Evolutionary conservation across 2,329 filamentous ascomycete species (phyloP), one percentile per base, ranked within the genome.

Genomic region (Dactylellina parvicollis): DNA sequence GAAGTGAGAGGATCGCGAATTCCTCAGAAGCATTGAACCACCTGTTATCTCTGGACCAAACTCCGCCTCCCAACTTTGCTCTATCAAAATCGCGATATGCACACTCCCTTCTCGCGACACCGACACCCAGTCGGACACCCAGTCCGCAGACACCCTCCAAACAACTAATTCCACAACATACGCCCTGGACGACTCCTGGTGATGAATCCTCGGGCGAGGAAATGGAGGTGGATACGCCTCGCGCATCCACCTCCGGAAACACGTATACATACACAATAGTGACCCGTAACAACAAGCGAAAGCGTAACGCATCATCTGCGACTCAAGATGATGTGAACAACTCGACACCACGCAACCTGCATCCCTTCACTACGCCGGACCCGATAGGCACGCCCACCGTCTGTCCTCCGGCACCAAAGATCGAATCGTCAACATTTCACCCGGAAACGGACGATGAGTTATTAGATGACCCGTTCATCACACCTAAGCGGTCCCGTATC

Each of bases 211-310:
- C 38, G 8, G 32, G 61, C n/a, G 50, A 52, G 14, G 69, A 73
- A 30, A 50, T 56, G 30, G 69, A 66, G 9, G 60, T 66, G 12
- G 52, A 59, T 22, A 66, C 60, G 14, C 60, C 60, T 32, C 60
- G 60, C 36, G 60, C 69, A 18, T 26, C 36, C n/a, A 54, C 50
- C 3, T 38, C 60, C 1, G 69, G 52, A 24, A 59, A 60, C 22
- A 69, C 55, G n/a, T 74, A 74, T 49, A 74, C 70, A 12, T 74
- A 69, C 28, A 74, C 70, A 7, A 69, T 74, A 30, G 70, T 74
- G 26, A 74, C 70, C 10, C 61, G 70, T 10, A 74, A 74, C 44
- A 74, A 74, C 40, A 74, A 74, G 56, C 55, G 70, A 20, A 74
- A 69, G 24, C 55, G 70, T 9, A 66, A 56, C 49, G 46, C 50